Evolutionary conservation across 441 rosid species (phyloP).

Genomic region (Populus tomentosa): DNA sequence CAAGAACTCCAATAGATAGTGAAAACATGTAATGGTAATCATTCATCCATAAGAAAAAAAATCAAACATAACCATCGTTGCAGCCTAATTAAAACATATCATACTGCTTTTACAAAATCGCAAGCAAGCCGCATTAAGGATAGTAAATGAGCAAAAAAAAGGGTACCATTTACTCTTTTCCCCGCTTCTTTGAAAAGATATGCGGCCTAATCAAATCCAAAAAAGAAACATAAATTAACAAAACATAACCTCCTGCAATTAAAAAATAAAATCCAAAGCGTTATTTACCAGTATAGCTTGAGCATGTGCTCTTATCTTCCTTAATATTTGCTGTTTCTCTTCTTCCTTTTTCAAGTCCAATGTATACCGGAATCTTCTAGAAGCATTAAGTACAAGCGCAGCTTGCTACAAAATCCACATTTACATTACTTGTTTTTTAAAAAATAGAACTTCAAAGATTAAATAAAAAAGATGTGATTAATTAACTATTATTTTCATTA

Average conservation of each 20-base stretch:
- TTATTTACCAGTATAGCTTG: constrained; percentile 68
- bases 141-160: background rate
- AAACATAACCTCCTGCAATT: background rate
- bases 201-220: constrained; percentile 62
- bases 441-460: background rate
- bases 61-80: background rate
- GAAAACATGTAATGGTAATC: background rate
- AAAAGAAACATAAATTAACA: background rate
- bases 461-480: too few species aligned
- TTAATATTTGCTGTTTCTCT: constrained; percentile 53
- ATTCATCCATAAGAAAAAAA: background rate
- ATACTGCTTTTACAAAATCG: background rate
- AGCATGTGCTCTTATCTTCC: constrained; percentile 84
- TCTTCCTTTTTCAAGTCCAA: constrained; percentile 90
- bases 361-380: constrained; percentile 92
- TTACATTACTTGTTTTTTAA: background rate
- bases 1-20: background rate
- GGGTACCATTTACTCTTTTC: constrained; percentile 47
- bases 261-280: background rate
- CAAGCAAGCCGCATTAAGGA: background rate
- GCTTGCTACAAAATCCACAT: constrained; percentile 61
- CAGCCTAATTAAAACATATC: background rate
- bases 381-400: constrained; percentile 94
- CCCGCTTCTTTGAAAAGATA: constrained; percentile 63
- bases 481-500: too few species aligned